A percentile compares a stretch with the other conserved stretches of the same genome.
These are phyloP conservation scores for Somion occarium DNA, from an alignment of 1,284 basidiomycete species.

Conservation along the genomic window DNA sequence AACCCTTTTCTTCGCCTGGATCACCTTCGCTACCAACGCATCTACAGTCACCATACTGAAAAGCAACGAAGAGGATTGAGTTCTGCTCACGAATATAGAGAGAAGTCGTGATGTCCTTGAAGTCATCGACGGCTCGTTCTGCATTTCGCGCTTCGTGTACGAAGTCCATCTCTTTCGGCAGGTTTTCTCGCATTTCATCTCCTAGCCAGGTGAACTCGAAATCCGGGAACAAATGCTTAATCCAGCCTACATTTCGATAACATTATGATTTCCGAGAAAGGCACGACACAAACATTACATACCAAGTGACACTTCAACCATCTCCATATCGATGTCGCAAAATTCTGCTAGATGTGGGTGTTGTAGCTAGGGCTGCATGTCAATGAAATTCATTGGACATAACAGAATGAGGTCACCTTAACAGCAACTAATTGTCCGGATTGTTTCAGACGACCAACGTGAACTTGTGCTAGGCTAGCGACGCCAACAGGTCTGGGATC, in stretches of 20 bases:
- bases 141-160: constrained; percentile 89
- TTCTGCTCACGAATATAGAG: constrained; percentile 69
- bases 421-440: constrained; percentile 84
- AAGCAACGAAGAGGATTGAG: no score
- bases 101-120: constrained; percentile 69
- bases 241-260: constrained; percentile 58
- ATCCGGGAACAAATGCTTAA: constrained; percentile 84
- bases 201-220: constrained; percentile 96
- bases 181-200: constrained; percentile 88
- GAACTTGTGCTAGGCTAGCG: constrained; percentile 93
- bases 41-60: not conserved
- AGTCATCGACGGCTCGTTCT: constrained; percentile 66
- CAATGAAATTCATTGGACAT: no score
- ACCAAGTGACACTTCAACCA: constrained; percentile 82
- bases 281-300: constrained; percentile 13
- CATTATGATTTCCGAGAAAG: constrained; percentile 9
- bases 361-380: constrained; percentile 73
- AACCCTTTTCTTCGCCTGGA: constrained; percentile 81
- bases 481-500: constrained; percentile 91
- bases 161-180: constrained; percentile 96
- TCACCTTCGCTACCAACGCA: constrained; percentile 68
- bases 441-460: constrained; percentile 72
- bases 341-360: constrained; percentile 95
- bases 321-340: constrained; percentile 78
- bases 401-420: constrained; percentile 48